A percentile compares a stretch with the other conserved stretches of the same genome.
phyloP scores from a whole-genome alignment of 2,329 filamentous ascomycete genomes.

The Hypocrella siamensis region DNA sequence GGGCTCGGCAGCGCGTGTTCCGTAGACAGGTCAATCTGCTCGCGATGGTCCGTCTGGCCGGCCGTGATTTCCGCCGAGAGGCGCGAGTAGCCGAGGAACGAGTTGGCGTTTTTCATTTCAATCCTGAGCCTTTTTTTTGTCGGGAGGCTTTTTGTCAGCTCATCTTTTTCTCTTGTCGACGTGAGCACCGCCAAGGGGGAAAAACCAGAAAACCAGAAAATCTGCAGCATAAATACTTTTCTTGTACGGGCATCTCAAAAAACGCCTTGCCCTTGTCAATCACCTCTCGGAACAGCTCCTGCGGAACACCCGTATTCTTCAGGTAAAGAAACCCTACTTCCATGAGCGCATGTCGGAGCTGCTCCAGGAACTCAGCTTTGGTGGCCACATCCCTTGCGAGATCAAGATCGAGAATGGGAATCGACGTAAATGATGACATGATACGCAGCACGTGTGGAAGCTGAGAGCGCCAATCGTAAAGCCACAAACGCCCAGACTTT shows the following conservation, averaged over 20 bases:
- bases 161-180: neutral
- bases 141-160: neutral
- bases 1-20: conserved; percentile 51
- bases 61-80: conserved; percentile 58
- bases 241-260: conserved; percentile 59
- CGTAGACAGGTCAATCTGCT: conserved; percentile 78
- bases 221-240: conserved; percentile 63
- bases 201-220: neutral
- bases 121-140: conserved; percentile 35
- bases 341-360: conserved; percentile 61
- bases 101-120: conserved; percentile 59
- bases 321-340: conserved; percentile 84
- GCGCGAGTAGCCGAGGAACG: conserved; percentile 54
- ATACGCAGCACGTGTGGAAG: neutral
- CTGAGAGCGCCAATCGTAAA: too few species aligned
- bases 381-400: conserved; percentile 45
- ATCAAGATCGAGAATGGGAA: conserved; percentile 66
- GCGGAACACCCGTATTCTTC: conserved; percentile 59
- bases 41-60: conserved; percentile 60
- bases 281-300: conserved; percentile 48
- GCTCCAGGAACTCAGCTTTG: conserved; percentile 55
- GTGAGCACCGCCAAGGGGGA: neutral
- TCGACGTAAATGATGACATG: conserved; percentile 62
- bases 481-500: too few species aligned
- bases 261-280: conserved; percentile 54